Conservation (phyloP, 2,329 filamentous ascomycete genomes). For the Diaporthe amygdali region DNA sequence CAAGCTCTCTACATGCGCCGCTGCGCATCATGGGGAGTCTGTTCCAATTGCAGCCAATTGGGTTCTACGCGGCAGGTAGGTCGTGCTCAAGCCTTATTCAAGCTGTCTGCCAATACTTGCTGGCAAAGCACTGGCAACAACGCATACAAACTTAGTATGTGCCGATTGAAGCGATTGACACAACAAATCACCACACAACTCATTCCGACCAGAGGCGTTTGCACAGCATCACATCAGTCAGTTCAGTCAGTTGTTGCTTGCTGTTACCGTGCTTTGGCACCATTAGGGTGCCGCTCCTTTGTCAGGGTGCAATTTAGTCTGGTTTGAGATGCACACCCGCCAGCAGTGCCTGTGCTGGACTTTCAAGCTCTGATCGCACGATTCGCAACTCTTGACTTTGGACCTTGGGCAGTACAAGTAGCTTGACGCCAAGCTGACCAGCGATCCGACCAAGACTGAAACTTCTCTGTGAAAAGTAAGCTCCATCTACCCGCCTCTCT, state of each 20-base stretch:
- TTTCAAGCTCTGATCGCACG: neutral
- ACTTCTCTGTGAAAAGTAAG: neutral
- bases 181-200: neutral
- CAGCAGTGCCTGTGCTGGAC: neutral
- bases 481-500: constrained; percentile 4
- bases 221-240: neutral
- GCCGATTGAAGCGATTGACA: neutral
- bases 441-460: constrained; percentile 2
- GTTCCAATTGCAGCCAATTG: neutral
- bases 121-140: neutral
- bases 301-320: too few relatives aligned
- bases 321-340: neutral
- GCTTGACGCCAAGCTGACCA: constrained; percentile 3
- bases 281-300: too few relatives aligned
- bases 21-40: neutral
- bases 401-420: neutral
- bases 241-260: too few relatives aligned
- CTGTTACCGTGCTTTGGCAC: too few relatives aligned
- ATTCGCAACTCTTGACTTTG: neutral
- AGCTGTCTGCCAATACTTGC: neutral
- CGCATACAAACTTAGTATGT: neutral
- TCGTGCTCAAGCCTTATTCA: neutral
- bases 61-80: neutral
- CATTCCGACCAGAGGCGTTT: neutral
- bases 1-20: neutral